Percentiles rank a stretch among this genome's conserved stretches.
Conservation (phyloP, 345 rosid genomes). For the Mangifera indica region DNA sequence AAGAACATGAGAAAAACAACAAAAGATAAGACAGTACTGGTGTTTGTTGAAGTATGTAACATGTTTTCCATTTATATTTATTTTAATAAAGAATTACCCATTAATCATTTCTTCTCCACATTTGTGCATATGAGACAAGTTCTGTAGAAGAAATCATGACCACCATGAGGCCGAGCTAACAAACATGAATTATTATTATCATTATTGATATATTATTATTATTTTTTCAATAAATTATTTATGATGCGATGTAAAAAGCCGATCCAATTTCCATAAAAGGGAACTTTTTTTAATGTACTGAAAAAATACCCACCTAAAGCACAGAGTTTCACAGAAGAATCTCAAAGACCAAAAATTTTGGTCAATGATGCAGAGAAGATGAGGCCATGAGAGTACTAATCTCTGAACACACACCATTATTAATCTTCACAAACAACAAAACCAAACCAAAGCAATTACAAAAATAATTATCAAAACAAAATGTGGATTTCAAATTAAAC, state of each 20-base stretch:
- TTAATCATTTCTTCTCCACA: constrained; percentile 17
- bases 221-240: constrained; percentile 25
- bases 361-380: constrained; percentile 49
- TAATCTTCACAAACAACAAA: constrained; percentile 9
- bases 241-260: constrained; percentile 51
- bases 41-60: constrained; percentile 6
- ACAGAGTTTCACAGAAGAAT: constrained; percentile 42
- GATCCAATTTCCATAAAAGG: constrained; percentile 65
- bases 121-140: constrained; percentile 44
- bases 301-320: constrained; percentile 54
- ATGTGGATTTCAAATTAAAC: constrained; percentile 8
- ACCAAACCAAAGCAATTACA: neutral
- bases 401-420: constrained; percentile 28
- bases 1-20: constrained; percentile 12
- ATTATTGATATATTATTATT: constrained; percentile 15
- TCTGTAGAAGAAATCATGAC: constrained; percentile 41
- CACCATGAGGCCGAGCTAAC: constrained; percentile 30
- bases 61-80: neutral
- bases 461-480: neutral
- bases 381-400: constrained; percentile 33
- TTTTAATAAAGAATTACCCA: constrained; percentile 14
- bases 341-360: constrained; percentile 28
- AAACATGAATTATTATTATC: constrained; percentile 15
- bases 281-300: constrained; percentile 45
- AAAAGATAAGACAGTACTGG: constrained; percentile 18